phyloP scores from a whole-genome alignment of 345 rosid species.

The Citrus reticulata region DNA sequence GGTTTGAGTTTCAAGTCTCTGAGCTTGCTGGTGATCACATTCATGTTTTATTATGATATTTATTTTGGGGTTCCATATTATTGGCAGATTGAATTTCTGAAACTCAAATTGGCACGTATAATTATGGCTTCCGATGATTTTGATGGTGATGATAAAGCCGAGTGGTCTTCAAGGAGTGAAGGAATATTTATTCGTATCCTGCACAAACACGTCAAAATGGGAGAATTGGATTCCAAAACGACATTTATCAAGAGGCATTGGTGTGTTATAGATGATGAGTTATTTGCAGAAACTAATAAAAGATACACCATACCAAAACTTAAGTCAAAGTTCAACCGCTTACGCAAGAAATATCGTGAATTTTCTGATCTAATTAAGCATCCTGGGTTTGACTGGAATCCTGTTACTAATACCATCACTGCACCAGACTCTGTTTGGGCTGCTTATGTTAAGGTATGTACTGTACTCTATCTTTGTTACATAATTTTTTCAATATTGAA shows the following conservation, averaged over 20 bases:
- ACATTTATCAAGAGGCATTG: neutral
- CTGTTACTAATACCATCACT: neutral
- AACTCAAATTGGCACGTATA: too few relatives aligned
- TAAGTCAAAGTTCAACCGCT: conserved; percentile 5
- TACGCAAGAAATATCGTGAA: conserved; percentile 4
- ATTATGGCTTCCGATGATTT: neutral
- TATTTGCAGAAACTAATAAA: neutral
- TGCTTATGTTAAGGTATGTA: neutral
- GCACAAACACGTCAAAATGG: neutral
- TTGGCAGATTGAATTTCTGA: neutral
- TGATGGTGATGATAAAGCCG: conserved; percentile 4
- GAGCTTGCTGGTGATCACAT: neutral
- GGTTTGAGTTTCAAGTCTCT: neutral
- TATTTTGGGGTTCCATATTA: neutral
- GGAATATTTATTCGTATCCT: neutral
- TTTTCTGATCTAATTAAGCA: conserved; percentile 7
- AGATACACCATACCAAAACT: conserved; percentile 2
- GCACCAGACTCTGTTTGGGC: neutral
- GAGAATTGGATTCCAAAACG: neutral
- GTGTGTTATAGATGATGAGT: neutral
- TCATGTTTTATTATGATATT: neutral
- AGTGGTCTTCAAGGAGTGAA: conserved; percentile 2
- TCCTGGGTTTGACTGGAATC: conserved; percentile 4
- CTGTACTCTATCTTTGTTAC: neutral
- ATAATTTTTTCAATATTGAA: neutral